A percentile compares a stretch with the other conserved stretches of the same genome.
phyloP scores from a whole-genome alignment of 1,139 yeast genomes.

The Magnusiomyces suaveolens region DNA sequence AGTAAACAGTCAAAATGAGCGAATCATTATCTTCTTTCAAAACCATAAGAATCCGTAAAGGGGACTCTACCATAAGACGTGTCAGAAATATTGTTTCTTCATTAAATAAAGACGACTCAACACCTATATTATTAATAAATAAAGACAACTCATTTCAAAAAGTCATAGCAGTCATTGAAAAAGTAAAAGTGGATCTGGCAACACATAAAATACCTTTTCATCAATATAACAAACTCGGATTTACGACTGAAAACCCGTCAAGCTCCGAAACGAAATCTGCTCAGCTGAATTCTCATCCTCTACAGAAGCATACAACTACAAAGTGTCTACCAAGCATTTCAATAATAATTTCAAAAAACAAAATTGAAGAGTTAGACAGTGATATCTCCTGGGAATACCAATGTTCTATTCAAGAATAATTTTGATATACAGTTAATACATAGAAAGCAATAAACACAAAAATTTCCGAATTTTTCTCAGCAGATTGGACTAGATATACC shows the following conservation, averaged over 20 bases:
- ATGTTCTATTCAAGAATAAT: no score
- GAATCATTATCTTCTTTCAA: not conserved
- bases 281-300: not conserved
- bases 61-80: conserved; percentile 17
- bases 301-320: not conserved
- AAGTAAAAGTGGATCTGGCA: conserved; percentile 17
- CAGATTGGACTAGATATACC: no score
- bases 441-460: no score
- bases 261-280: not conserved
- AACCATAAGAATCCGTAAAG: conserved; percentile 13
- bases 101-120: conserved; percentile 5
- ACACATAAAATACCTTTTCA: conserved; percentile 10
- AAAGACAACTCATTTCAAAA: conserved; percentile 21
- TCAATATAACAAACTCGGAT: conserved; percentile 20
- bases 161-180: conserved; percentile 23
- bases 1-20: not conserved
- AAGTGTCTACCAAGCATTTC: not conserved
- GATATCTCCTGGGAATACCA: not conserved
- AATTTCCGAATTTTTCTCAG: no score
- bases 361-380: not conserved
- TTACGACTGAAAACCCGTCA: not conserved
- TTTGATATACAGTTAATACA: no score
- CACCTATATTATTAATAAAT: conserved; percentile 15
- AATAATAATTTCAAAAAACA: not conserved
- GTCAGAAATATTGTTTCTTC: conserved; percentile 10